Percentiles rank a stretch among this genome's conserved stretches.
phyloP scores from a whole-genome alignment of 495 filamentous ascomycete species.

The Trichoderma virens region DNA sequence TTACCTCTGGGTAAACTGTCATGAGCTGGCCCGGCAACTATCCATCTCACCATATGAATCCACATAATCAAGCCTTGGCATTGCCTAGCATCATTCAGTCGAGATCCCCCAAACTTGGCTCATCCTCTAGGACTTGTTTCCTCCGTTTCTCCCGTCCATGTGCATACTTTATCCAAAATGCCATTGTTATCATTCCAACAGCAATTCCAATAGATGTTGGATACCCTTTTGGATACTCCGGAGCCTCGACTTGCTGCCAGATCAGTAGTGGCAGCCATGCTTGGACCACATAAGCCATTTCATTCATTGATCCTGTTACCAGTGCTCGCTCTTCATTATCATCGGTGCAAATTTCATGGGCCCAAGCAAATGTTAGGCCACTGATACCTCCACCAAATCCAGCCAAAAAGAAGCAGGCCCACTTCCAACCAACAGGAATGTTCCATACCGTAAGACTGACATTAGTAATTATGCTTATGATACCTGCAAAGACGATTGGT shows the following conservation, averaged over 20 bases:
- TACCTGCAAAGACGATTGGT: constrained; percentile 33
- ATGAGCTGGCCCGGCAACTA: too few species aligned
- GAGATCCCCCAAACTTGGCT: too few species aligned
- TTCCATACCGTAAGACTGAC: constrained; percentile 35
- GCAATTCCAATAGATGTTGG: constrained; percentile 34
- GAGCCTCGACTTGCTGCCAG: constrained; percentile 41
- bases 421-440: constrained; percentile 35
- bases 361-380: constrained; percentile 39
- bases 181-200: constrained; percentile 25
- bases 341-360: constrained; percentile 43
- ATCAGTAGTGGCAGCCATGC: constrained; percentile 40
- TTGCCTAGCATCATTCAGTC: too few species aligned
- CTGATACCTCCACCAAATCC: constrained; percentile 28
- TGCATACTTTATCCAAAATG: constrained; percentile 30
- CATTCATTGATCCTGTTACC: constrained; percentile 37
- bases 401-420: constrained; percentile 43
- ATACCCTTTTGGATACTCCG: constrained; percentile 37
- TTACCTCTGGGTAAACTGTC: too few species aligned
- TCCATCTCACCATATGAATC: too few species aligned
- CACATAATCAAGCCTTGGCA: too few species aligned
- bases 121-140: constrained; percentile 13
- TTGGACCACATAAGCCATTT: constrained; percentile 34
- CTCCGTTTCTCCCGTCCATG: constrained; percentile 31
- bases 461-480: constrained; percentile 33
- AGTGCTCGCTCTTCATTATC: constrained; percentile 50